Conservation (phyloP, 1,139 yeast species). For the Tardiomyces blankii region DNA sequence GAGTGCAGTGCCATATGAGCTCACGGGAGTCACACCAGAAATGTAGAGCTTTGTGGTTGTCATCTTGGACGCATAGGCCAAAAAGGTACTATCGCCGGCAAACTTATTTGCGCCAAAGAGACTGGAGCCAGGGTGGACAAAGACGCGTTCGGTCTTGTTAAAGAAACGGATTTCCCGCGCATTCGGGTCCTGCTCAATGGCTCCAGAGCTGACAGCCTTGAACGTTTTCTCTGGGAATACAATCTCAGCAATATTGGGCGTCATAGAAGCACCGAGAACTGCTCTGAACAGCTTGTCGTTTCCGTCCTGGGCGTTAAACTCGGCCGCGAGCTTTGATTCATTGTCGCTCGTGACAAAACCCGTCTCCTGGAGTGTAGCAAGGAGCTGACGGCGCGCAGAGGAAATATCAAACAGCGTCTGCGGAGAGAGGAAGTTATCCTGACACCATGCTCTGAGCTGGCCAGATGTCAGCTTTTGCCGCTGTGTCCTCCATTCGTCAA, state of each 20-base stretch:
- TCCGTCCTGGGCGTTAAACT: slow-evolving; percentile 27
- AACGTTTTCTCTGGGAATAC: slow-evolving; percentile 75
- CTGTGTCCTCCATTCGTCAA: slow-evolving; percentile 35
- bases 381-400: slow-evolving; percentile 58
- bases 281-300: slow-evolving; percentile 50
- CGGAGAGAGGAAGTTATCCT: slow-evolving; percentile 52
- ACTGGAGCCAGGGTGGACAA: slow-evolving; percentile 75
- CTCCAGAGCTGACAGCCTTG: slow-evolving; percentile 59
- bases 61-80: slow-evolving; percentile 26
- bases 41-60: slow-evolving; percentile 60
- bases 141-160: slow-evolving; percentile 38
- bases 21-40: slow-evolving; percentile 69
- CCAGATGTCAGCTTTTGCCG: slow-evolving; percentile 18
- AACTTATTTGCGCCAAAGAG: slow-evolving; percentile 37
- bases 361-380: slow-evolving; percentile 56
- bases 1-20: slow-evolving; percentile 55
- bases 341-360: slow-evolving; percentile 49
- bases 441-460: slow-evolving; percentile 35
- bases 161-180: slow-evolving; percentile 58
- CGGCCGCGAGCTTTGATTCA: slow-evolving; percentile 8
- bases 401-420: slow-evolving; percentile 59
- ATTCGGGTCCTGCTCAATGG: slow-evolving; percentile 78
- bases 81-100: slow-evolving; percentile 20
- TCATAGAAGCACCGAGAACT: slow-evolving; percentile 66
- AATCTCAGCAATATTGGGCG: slow-evolving; percentile 74